These are phyloP conservation scores for Xylariaceae sp. DNA, from an alignment of 2,329 filamentous ascomycete genomes.

Conservation along the genomic window DNA sequence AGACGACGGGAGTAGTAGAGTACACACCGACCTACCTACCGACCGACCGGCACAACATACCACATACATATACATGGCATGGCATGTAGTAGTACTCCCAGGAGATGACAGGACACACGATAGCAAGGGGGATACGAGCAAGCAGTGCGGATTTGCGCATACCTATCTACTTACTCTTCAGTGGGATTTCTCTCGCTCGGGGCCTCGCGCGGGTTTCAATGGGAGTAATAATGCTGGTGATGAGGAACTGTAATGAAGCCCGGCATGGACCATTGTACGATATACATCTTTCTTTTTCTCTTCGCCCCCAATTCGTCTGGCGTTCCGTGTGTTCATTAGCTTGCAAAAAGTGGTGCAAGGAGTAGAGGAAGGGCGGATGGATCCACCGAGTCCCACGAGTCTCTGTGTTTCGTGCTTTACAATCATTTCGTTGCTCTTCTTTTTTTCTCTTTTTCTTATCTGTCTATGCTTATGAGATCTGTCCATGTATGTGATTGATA, in stretches of 20 bases:
- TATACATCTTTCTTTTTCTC: slow-evolving; percentile 16
- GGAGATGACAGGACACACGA: neutral
- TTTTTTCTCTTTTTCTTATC: neutral
- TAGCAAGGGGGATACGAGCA: slow-evolving; percentile 1
- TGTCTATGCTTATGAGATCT: neutral
- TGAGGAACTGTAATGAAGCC: slow-evolving; percentile 18
- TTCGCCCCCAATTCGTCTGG: slow-evolving; percentile 3
- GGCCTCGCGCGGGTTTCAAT: slow-evolving; percentile 2
- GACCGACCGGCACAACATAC: too few relatives aligned
- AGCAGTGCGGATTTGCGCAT: neutral
- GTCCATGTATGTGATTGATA: neutral
- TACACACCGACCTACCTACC: neutral
- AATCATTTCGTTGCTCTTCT: neutral
- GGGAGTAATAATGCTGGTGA: slow-evolving; percentile 20
- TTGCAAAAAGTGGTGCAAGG: slow-evolving; percentile 21
- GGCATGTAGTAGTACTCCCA: too few relatives aligned
- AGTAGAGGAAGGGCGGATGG: slow-evolving; percentile 19
- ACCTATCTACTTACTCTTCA: neutral
- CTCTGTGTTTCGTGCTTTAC: neutral
- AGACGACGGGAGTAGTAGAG: neutral
- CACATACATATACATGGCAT: too few relatives aligned
- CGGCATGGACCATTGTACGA: slow-evolving; percentile 21
- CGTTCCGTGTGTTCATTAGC: slow-evolving; percentile 13
- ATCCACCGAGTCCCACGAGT: slow-evolving; percentile 5
- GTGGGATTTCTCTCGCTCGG: slow-evolving; percentile 2